These are phyloP conservation scores for Geotrichum carabidarum DNA, from an alignment of 1,139 yeast species.

Conservation along the genomic window DNA sequence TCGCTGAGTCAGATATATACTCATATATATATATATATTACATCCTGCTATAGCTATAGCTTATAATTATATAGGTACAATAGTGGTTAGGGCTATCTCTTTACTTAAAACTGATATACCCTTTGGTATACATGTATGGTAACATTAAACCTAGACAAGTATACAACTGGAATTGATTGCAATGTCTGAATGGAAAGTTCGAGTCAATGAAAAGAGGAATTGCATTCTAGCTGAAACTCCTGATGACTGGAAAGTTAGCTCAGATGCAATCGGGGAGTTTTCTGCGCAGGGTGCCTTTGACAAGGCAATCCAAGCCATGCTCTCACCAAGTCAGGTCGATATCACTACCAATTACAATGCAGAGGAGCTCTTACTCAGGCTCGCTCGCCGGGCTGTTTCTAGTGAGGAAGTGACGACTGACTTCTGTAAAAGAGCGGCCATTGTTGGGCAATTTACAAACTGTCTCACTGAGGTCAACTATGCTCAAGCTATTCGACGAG, in stretches of 20 bases:
- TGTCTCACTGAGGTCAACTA: constrained; percentile 34
- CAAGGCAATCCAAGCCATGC: constrained; percentile 18
- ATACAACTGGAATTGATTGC: not conserved
- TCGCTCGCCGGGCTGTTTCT: constrained; percentile 42
- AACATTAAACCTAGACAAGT: too few relatives aligned
- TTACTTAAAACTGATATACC: too few relatives aligned
- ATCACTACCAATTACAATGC: constrained; percentile 30
- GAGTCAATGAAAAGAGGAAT: constrained; percentile 1
- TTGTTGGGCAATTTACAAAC: constrained; percentile 37
- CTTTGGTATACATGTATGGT: too few relatives aligned
- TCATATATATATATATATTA: too few relatives aligned
- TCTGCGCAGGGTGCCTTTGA: constrained; percentile 7
- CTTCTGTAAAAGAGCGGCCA: constrained; percentile 53
- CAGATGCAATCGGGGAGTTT: not conserved
- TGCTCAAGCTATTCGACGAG: constrained; percentile 37
- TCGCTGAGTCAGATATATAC: too few relatives aligned
- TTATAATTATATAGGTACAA: too few relatives aligned
- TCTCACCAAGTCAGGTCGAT: constrained; percentile 26
- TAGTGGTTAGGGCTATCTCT: too few relatives aligned
- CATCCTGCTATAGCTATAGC: too few relatives aligned
- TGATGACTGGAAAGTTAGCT: constrained; percentile 11
- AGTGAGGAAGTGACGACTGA: constrained; percentile 47
- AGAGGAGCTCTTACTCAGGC: constrained; percentile 36
- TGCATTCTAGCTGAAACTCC: constrained; percentile 13
- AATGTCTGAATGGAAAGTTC: constrained; percentile 15